Conservation (phyloP, 2,329 filamentous ascomycete species). For the Pestalotiopsis sp. region DNA sequence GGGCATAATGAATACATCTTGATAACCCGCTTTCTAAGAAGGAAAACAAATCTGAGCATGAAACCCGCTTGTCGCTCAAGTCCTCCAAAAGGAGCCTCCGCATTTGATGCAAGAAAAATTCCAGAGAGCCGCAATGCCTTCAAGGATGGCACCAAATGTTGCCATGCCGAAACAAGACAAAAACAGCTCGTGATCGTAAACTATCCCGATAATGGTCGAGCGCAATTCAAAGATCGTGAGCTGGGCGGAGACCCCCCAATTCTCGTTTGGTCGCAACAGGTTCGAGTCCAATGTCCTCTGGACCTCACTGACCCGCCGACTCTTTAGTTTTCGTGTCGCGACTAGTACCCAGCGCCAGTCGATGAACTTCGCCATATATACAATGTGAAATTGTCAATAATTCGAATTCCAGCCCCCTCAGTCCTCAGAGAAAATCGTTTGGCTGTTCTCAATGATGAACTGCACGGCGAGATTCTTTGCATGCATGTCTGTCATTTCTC, state of each 20-base stretch:
- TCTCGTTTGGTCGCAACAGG: not conserved
- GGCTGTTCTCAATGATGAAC: constrained; percentile 89
- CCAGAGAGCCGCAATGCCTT: constrained; percentile 25
- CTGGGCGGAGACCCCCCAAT: not conserved
- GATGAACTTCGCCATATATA: constrained; percentile 24
- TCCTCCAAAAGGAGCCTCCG: not conserved
- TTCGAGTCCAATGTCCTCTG: not conserved
- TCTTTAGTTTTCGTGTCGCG: not conserved
- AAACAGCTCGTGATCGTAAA: constrained; percentile 18
- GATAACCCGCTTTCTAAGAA: constrained; percentile 11
- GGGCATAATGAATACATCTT: not conserved
- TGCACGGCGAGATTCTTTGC: constrained; percentile 90
- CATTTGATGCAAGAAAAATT: constrained; percentile 10
- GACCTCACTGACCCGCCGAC: not conserved
- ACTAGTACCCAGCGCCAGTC: not conserved
- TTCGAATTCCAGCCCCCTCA: not conserved
- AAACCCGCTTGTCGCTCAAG: not conserved
- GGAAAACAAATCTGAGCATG: constrained; percentile 4
- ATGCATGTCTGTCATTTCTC: constrained; percentile 96
- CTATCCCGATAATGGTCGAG: constrained; percentile 24
- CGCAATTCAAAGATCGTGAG: constrained; percentile 23
- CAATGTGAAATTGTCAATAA: constrained; percentile 17
- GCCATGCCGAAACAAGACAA: constrained; percentile 26
- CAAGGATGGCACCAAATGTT: constrained; percentile 35
- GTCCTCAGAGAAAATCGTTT: constrained; percentile 71